These are phyloP conservation scores for Calocybe cyanea DNA, from an alignment of 768 basidiomycete genomes.

Conservation along the genomic window DNA sequence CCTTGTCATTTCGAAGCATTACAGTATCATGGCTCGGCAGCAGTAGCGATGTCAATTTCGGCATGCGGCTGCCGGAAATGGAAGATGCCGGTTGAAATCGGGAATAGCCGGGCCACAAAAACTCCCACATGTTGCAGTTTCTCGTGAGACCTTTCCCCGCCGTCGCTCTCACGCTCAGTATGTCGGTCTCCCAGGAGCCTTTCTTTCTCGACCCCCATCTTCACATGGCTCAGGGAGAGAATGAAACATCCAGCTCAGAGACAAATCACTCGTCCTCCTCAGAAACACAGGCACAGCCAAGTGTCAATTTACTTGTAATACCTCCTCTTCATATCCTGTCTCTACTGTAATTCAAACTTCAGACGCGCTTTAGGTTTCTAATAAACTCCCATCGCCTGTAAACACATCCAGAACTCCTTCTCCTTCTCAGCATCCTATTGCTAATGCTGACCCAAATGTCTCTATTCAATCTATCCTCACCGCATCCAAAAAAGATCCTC, in stretches of 20 bases:
- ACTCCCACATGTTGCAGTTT: conserved; percentile 28
- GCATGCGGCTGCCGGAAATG: not conserved
- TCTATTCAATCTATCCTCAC: conserved; percentile 51
- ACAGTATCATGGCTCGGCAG: too few species aligned
- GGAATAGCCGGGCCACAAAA: conserved; percentile 21
- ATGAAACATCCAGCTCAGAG: conserved; percentile 11
- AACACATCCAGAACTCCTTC: conserved; percentile 24
- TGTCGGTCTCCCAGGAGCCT: conserved; percentile 40
- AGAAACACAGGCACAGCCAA: conserved; percentile 14
- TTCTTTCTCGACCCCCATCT: conserved; percentile 46
- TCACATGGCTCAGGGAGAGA: conserved; percentile 33
- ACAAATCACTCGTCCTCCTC: conserved; percentile 17
- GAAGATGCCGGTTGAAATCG: conserved; percentile 3
- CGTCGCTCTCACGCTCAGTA: conserved; percentile 43
- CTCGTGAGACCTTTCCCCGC: conserved; percentile 30
- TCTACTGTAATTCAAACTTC: conserved; percentile 21
- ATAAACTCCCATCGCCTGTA: conserved; percentile 20
- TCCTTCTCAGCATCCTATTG: conserved; percentile 17
- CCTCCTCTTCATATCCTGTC: conserved; percentile 21
- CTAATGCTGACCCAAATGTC: conserved; percentile 38
- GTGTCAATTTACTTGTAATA: conserved; percentile 29
- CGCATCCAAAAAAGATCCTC: conserved; percentile 41
- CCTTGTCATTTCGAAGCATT: too few species aligned
- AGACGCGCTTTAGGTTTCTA: conserved; percentile 27
- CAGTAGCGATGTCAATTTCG: too few species aligned